Base-by-base conservation (phyloP, 306 rosid genomes). In the Crotalaria pallida region DNA sequence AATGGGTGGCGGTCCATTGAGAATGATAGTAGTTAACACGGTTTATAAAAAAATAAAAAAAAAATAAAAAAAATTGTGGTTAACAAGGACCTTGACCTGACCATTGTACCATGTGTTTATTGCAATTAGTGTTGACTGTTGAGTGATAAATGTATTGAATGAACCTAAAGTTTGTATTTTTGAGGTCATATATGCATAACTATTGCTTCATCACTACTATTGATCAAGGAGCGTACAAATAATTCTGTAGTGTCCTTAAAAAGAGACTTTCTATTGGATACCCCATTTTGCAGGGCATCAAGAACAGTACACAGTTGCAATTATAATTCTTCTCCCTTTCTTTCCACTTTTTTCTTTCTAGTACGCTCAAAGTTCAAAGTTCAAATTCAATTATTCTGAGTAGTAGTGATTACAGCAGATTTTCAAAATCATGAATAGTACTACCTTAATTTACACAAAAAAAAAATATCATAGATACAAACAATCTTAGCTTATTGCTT, bases 1-100 rank as follows among this genome's bases (percentile, higher is more conserved):
- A 40, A 60, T 78, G 74, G 50, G 33, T 75, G 77, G 57, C 44
- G 59, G 65, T 79, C 63, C 49, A 81, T 76, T 56, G 67, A 15
- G 44, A 58, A 68, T 76, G 62, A 65, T 69, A 33, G 23, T 65
- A 68, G 66, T 38, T 55, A 13, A 15, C 18, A 13, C 15, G 51
- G 81, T n/a, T n/a, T n/a, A n/a, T n/a, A n/a, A n/a, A n/a, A n/a
- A n/a, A n/a, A n/a, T n/a, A n/a, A n/a, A n/a, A n/a, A n/a, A n/a
- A n/a, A n/a, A n/a, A n/a, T n/a, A n/a, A n/a, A n/a, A n/a, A n/a
- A n/a, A n/a, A n/a, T n/a, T n/a, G n/a, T 65, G 71, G 66, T 38
- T 55, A 13, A 15, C 18, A 13, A 21, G 51, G 81, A 63, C 51
- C 26, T 31, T 21, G 52, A 15, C 50, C 12, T 23, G 43, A 69